These are phyloP conservation scores for Solanum pinnatisectum DNA, from an alignment of 257 asterid species.

Conservation along the genomic window DNA sequence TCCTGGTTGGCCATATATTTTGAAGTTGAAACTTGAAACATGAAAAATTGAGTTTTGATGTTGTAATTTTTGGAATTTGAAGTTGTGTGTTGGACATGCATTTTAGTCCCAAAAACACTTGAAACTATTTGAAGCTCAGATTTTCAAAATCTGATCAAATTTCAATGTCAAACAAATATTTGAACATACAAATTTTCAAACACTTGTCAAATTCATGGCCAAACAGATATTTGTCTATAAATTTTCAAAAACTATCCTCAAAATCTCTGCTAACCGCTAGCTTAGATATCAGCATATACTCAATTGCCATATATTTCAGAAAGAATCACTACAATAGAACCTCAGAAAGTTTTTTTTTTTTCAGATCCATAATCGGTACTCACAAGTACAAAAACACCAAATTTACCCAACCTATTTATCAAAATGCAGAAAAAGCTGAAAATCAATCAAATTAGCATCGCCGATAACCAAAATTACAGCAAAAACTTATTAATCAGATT, in stretches of 20 bases:
- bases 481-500: neutral
- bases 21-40: neutral
- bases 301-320: neutral
- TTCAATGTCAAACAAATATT: neutral
- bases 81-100: neutral
- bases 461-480: neutral
- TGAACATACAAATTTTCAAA: neutral
- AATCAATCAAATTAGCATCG: neutral
- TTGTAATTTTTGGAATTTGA: neutral
- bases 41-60: neutral
- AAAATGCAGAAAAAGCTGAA: neutral
- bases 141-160: neutral
- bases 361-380: neutral
- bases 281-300: neutral
- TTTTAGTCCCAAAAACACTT: neutral
- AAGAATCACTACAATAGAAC: neutral
- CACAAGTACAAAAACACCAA: neutral
- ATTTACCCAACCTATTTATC: neutral
- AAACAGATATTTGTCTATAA: neutral
- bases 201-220: neutral
- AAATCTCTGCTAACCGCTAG: neutral
- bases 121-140: neutral
- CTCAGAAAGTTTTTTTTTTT: neutral
- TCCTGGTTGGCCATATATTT: neutral
- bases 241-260: neutral